A percentile compares a stretch with the other conserved stretches of the same genome.
phyloP scores from a whole-genome alignment of 768 basidiomycete species.

The Russula sp. region DNA sequence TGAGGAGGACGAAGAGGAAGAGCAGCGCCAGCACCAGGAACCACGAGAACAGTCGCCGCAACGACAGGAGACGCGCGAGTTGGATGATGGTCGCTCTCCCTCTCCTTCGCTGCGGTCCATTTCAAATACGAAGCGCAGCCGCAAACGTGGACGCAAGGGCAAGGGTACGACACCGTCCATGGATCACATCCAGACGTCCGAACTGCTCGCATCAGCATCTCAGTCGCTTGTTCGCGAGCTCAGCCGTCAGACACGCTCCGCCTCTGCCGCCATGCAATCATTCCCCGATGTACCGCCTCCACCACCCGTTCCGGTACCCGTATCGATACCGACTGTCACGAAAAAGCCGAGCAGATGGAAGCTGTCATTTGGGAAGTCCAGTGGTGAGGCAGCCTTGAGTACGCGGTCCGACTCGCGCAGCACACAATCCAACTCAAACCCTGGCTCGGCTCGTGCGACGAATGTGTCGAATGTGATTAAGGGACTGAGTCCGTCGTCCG shows the following conservation, averaged over 20 bases:
- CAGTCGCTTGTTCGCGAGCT: constrained; percentile 82
- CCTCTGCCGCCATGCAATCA: constrained; percentile 14
- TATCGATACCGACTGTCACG: constrained; percentile 25
- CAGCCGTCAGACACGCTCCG: constrained; percentile 42
- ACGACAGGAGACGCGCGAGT: not conserved
- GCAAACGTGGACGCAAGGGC: constrained; percentile 83
- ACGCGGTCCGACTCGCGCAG: constrained; percentile 10
- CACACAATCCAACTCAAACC: not conserved
- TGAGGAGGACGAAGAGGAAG: constrained; percentile 34
- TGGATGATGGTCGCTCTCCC: not conserved
- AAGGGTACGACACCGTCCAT: constrained; percentile 44
- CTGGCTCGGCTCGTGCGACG: constrained; percentile 54
- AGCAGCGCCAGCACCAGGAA: constrained; percentile 31
- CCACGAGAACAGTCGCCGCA: not conserved
- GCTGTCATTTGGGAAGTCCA: constrained; percentile 61
- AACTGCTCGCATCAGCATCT: constrained; percentile 69
- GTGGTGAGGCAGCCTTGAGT: constrained; percentile 18
- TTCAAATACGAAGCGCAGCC: constrained; percentile 67
- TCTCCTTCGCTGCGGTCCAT: constrained; percentile 28
- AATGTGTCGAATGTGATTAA: constrained; percentile 73
- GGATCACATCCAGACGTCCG: constrained; percentile 46
- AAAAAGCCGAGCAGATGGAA: constrained; percentile 90
- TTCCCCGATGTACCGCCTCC: constrained; percentile 25
- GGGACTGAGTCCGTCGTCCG: constrained; percentile 48
- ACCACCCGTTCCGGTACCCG: constrained; percentile 35